phyloP scores from a whole-genome alignment of 163 green algal species.

The Scenedesmus sp. region DNA sequence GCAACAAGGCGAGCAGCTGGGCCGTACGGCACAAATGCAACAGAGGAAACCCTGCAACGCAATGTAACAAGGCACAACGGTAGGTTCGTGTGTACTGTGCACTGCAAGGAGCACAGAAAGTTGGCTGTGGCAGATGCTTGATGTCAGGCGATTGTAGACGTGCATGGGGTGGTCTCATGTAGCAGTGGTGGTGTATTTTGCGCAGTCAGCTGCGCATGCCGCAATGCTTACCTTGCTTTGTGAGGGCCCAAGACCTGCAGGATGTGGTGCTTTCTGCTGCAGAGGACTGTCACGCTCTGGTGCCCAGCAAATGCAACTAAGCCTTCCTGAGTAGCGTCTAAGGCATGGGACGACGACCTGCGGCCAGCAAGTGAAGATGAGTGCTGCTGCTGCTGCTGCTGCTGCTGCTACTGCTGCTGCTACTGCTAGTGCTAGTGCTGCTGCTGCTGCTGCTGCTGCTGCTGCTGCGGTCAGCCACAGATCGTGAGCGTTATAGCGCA shows the following conservation, averaged over 20 bases:
- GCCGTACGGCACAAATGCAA: conserved; percentile 48
- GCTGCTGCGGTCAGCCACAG: not conserved
- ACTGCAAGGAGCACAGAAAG: not conserved
- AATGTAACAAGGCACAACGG: not conserved
- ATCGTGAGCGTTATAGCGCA: not conserved
- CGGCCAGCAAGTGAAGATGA: not conserved
- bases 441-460: not conserved
- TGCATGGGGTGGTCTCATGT: not conserved
- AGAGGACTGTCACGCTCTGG: conserved; percentile 54
- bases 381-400: not conserved
- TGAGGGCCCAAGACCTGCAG: conserved; percentile 55
- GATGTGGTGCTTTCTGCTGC: conserved; percentile 34
- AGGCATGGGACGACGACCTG: conserved; percentile 26
- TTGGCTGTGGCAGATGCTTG: not conserved
- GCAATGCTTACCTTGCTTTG: conserved; percentile 47
- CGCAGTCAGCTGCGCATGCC: not conserved
- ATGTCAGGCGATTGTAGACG: not conserved
- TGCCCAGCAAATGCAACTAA: conserved; percentile 63
- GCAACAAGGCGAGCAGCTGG: conserved; percentile 42
- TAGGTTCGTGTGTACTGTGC: not conserved
- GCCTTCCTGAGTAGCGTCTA: conserved; percentile 20
- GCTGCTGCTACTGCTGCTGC: not conserved
- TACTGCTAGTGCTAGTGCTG: not conserved
- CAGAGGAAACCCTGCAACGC: conserved; percentile 44
- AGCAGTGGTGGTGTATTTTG: not conserved